Evolutionary conservation across 1,139 yeast genomes (phyloP).

Genomic region (Blastobotrys malaysiensis): DNA sequence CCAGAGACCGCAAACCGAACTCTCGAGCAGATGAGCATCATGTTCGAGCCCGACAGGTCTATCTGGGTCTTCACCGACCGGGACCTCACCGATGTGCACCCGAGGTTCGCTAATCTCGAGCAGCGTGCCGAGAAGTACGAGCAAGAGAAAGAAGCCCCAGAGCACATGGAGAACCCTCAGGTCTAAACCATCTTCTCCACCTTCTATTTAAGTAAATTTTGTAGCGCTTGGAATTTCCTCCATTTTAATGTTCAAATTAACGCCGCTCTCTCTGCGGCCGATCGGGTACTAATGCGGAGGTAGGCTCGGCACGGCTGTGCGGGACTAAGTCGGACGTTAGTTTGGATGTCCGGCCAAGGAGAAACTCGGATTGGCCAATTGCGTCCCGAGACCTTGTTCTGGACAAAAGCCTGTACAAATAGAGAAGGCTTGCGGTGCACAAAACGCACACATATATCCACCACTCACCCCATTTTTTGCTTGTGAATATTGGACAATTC

Average conservation of each 20-base stretch:
- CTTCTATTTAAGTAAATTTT: not conserved
- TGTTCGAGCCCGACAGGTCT: constrained; percentile 32
- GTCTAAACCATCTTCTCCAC: not conserved
- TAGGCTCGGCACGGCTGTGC: not conserved
- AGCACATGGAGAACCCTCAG: not conserved
- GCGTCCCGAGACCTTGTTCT: constrained; percentile 1
- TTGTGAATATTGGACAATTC: not conserved
- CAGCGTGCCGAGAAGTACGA: constrained; percentile 4
- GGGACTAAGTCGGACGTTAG: not conserved
- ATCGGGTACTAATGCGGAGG: not conserved
- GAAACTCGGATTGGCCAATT: not conserved
- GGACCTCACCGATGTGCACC: constrained; percentile 17
- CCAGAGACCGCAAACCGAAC: constrained; percentile 54
- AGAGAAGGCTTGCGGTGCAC: not conserved
- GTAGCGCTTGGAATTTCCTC: not conserved
- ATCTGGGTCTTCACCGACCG: constrained; percentile 20
- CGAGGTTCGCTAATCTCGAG: constrained; percentile 7
- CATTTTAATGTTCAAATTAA: not conserved
- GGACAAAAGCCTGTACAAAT: not conserved
- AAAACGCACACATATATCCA: not conserved
- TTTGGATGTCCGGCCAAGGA: not conserved
- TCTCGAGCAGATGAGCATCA: constrained; percentile 50
- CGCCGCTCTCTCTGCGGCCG: not conserved
- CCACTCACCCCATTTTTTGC: not conserved
- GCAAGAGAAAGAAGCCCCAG: not conserved